A percentile compares a stretch with the other conserved stretches of the same genome.
phyloP scores from a whole-genome alignment of 352 stramenopile species.

The Peronospora belbahrii region DNA sequence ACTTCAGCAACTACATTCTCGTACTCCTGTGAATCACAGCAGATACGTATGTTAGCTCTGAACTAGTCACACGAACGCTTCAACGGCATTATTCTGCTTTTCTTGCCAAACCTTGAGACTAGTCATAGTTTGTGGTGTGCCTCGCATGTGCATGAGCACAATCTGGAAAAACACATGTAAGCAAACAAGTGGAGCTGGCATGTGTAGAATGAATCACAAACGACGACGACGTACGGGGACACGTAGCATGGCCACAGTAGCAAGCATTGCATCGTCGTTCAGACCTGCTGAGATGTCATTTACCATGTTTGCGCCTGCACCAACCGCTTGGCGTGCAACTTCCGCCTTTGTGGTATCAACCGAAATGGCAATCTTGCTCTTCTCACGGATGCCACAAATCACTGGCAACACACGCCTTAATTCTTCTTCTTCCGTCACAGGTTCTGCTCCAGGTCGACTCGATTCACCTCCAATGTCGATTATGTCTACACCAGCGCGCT shows the following conservation, averaged over 20 bases:
- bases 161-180: conserved; percentile 45
- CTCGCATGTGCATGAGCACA: conserved; percentile 96
- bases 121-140: conserved; percentile 94
- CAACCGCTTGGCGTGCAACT: conserved; percentile 86
- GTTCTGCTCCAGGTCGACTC: conserved; percentile 91
- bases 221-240: conserved; percentile 53
- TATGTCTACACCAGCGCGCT: conserved; percentile 86
- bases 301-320: conserved; percentile 92
- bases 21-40: conserved; percentile 60
- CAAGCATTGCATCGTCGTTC: conserved; percentile 90
- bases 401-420: conserved; percentile 89
- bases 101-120: conserved; percentile 43
- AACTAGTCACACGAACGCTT: not conserved
- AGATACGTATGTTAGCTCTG: not conserved
- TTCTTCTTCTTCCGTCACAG: conserved; percentile 87
- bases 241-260: conserved; percentile 67
- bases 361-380: conserved; percentile 84
- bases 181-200: not conserved
- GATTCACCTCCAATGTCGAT: conserved; percentile 99
- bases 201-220: not conserved
- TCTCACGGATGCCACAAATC: conserved; percentile 83
- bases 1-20: conserved; percentile 88
- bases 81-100: not conserved
- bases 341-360: conserved; percentile 94
- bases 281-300: conserved; percentile 96